Percentiles rank a stretch among this genome's conserved stretches.
These are phyloP conservation scores for Termitomyces sp. DNA, from an alignment of 768 basidiomycete genomes.

Conservation along the genomic window DNA sequence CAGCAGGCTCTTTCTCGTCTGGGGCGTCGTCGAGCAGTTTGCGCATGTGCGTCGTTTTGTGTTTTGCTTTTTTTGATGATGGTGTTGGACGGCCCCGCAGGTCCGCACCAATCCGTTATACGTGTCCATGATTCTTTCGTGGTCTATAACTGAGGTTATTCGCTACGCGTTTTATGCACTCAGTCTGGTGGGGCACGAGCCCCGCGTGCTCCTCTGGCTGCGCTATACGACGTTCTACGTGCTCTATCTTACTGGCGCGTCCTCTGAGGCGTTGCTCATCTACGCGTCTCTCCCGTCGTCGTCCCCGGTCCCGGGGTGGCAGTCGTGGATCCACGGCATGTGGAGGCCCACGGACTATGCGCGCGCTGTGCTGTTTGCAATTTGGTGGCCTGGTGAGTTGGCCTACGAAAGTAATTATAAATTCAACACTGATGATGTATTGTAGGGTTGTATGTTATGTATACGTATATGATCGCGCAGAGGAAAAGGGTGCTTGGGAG, in stretches of 20 bases:
- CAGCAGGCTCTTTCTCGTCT: conserved; percentile 77
- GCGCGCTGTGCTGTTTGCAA: conserved; percentile 55
- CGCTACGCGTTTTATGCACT: conserved; percentile 87
- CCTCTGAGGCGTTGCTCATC: conserved; percentile 83
- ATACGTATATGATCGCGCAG: conserved; percentile 50
- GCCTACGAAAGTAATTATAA: too few species aligned
- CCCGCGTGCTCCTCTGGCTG: conserved; percentile 50
- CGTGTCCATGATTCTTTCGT: conserved; percentile 66
- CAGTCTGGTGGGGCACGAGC: conserved; percentile 51
- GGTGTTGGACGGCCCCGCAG: conserved; percentile 21
- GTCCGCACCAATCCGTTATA: conserved; percentile 73
- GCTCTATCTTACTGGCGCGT: conserved; percentile 91
- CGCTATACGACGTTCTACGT: conserved; percentile 94
- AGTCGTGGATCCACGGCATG: conserved; percentile 29
- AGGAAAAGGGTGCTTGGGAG: conserved; percentile 37
- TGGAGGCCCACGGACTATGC: conserved; percentile 57
- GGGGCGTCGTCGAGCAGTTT: conserved; percentile 72
- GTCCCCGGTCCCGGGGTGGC: conserved; percentile 37
- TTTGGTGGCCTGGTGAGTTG: conserved; percentile 84
- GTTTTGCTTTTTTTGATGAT: too few species aligned
- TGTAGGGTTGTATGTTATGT: conserved; percentile 45
- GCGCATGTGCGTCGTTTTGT: conserved; percentile 36
- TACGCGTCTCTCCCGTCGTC: conserved; percentile 64
- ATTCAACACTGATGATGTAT: not conserved
- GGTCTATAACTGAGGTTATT: conserved; percentile 74